A percentile compares a stretch with the other conserved stretches of the same genome.
phyloP scores from a whole-genome alignment of 73 alveolate species.

The Stentor roeselii region DNA sequence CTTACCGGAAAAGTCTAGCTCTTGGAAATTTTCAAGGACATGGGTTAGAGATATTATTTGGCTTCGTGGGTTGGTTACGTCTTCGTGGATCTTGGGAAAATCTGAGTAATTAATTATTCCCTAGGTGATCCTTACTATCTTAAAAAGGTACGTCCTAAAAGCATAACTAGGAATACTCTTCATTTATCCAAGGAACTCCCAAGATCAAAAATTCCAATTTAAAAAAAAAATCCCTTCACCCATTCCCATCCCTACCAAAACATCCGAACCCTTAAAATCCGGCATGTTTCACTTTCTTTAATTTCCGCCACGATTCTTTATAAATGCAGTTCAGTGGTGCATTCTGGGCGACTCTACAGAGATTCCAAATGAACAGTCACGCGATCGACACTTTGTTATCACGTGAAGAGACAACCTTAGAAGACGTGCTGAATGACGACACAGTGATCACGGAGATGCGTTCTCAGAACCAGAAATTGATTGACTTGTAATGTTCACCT shows the following conservation, averaged over 20 bases:
- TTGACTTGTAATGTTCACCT: constrained; percentile 3
- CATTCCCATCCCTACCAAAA: too few relatives aligned
- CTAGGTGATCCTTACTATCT: neutral
- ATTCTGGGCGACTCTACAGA: constrained; percentile 17
- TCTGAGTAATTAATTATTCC: constrained; percentile 19
- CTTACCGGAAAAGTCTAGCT: neutral
- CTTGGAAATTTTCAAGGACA: neutral
- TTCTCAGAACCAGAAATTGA: constrained; percentile 11
- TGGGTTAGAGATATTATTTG: neutral
- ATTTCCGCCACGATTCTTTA: too few relatives aligned
- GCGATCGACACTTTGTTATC: neutral
- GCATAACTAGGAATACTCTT: neutral
- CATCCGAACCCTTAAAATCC: too few relatives aligned
- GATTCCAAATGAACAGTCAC: constrained; percentile 1
- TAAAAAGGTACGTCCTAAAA: neutral
- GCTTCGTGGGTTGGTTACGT: constrained; percentile 9
- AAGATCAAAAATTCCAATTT: too few relatives aligned
- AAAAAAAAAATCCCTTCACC: too few relatives aligned
- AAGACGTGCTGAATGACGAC: constrained; percentile 12
- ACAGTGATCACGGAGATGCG: neutral
- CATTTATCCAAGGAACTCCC: too few relatives aligned
- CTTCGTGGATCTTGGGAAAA: constrained; percentile 17
- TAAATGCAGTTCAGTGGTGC: constrained; percentile 19
- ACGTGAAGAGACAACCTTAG: constrained; percentile 5
- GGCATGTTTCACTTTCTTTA: too few relatives aligned